These are phyloP conservation scores for Aspergillus saccharolyticus DNA, from an alignment of 495 filamentous ascomycete genomes.

Conservation along the genomic window DNA sequence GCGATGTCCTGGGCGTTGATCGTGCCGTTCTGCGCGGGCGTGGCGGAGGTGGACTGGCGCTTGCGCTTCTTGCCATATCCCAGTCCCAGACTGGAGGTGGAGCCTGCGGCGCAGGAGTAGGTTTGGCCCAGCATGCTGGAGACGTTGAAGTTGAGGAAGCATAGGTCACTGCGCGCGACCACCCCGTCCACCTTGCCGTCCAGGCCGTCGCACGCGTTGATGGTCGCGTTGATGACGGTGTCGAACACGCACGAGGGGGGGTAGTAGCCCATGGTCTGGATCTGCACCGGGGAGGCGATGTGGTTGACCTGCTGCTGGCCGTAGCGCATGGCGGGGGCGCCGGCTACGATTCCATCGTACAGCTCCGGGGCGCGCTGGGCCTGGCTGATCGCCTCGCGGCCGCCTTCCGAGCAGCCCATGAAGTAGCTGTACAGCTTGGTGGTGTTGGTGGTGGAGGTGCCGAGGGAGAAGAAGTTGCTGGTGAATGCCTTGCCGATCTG, in stretches of 20 bases:
- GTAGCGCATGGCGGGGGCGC: conserved; percentile 47
- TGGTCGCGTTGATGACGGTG: too few relatives aligned
- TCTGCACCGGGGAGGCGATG: too few relatives aligned
- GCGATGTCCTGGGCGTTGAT: too few relatives aligned
- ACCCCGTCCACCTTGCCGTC: conserved; percentile 46
- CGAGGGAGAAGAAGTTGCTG: conserved; percentile 23
- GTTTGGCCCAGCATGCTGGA: conserved; percentile 28
- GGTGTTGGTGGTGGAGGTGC: conserved; percentile 9
- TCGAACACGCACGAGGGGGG: too few relatives aligned
- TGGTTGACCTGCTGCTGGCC: conserved; percentile 33
- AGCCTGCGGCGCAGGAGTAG: too few relatives aligned
- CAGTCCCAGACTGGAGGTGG: too few relatives aligned
- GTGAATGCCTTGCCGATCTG: conserved; percentile 33
- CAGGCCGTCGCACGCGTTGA: conserved; percentile 38
- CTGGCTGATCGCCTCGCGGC: conserved; percentile 43
- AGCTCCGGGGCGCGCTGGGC: conserved; percentile 42
- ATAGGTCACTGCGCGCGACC: conserved; percentile 43
- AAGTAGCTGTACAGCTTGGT: conserved; percentile 46
- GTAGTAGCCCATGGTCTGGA: too few relatives aligned
- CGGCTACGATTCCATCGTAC: conserved; percentile 41
- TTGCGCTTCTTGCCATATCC: too few relatives aligned
- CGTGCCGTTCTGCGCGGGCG: too few relatives aligned
- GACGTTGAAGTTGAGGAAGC: conserved; percentile 33
- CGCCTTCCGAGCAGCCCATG: conserved; percentile 48
- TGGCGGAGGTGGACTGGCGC: too few relatives aligned